Evolutionary conservation across 805 yeast species (phyloP), one percentile per base, ranked within the genome.

Genomic region (Naumovozyma baii): DNA sequence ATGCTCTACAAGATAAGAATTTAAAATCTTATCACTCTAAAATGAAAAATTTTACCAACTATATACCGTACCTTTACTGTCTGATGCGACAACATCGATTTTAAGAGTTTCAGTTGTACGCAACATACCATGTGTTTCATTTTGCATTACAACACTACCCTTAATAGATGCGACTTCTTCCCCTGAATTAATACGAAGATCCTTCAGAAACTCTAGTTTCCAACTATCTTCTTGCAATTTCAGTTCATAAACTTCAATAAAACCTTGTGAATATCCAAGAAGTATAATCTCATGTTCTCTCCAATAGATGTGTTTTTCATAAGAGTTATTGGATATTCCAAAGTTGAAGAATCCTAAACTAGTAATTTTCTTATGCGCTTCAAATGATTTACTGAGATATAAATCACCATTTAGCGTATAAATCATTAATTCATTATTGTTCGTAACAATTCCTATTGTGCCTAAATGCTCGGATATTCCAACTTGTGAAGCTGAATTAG

Each of bases 391-490:
- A 8, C 52, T 37, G 13, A 61, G 36, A 7, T 74, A 62, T 3
- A 54, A 34, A 5, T 68, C 67, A 1, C 84, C 85, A 51, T 80
- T 79, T 15, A 79, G 53, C 8, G 76, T 76, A 50, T 57, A 72
- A 0, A 80, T 31, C 4, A 34, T 14, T 13, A 57, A 13, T 3
- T 25, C 30, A 26, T 40, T 42, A 12, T 40, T 33, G 18, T 22
- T 33, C 8, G 47, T 44, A 10, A 67, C 45, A 0, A 68, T 50
- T 2, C 72, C 72, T 33, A 81, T 67, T 34, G 65, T 62, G 0
- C 86, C 88, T 1, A 74, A 60, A 35, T 71, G 74, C 48, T 72
- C 68, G 0, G 81, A 74, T 18, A 79, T 67, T 2, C 74, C 64
- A 3, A 69, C 55, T 13, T 64, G 54, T 2, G 45, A 45, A 15